phyloP scores from a whole-genome alignment of 2,329 filamentous ascomycete species.

The Colletotrichum cuscutae region DNA sequence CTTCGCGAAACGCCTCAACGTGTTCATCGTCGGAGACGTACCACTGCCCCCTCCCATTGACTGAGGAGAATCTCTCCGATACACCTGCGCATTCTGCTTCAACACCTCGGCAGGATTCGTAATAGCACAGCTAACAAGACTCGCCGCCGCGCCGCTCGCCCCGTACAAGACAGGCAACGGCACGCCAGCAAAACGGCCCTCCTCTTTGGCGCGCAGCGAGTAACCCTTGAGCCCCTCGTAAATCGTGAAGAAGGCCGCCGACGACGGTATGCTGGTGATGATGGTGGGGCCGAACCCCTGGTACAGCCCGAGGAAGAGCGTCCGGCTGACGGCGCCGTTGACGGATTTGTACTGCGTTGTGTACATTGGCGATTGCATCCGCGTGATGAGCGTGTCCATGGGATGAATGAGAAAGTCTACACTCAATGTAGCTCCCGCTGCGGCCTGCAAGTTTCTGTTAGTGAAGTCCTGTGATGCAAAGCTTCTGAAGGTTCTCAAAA shows the following conservation, averaged over 20 bases:
- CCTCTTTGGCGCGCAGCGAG: not conserved
- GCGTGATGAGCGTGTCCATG: slow-evolving; percentile 36
- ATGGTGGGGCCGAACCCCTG: slow-evolving; percentile 38
- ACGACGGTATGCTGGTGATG: slow-evolving; percentile 32
- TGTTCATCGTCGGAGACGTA: not conserved
- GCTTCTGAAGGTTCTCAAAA: too few relatives aligned
- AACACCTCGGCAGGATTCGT: slow-evolving; percentile 37
- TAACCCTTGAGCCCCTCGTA: slow-evolving; percentile 34
- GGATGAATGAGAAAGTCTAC: slow-evolving; percentile 35
- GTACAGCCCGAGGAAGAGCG: slow-evolving; percentile 35
- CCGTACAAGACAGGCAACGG: slow-evolving; percentile 31
- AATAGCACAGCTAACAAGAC: slow-evolving; percentile 35
- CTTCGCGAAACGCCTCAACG: not conserved
- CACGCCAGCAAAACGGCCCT: slow-evolving; percentile 10
- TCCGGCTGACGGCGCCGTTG: slow-evolving; percentile 25
- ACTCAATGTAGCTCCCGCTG: slow-evolving; percentile 23
- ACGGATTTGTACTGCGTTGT: slow-evolving; percentile 29
- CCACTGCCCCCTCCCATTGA: not conserved
- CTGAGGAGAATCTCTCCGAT: not conserved
- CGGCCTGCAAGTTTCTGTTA: not conserved
- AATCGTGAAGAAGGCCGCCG: slow-evolving; percentile 36
- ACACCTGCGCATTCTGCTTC: slow-evolving; percentile 38
- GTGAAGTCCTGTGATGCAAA: not conserved
- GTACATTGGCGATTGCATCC: slow-evolving; percentile 35
- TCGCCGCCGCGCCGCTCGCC: slow-evolving; percentile 33